Percentiles rank a stretch among this genome's conserved stretches.
Evolutionary conservation across 2,329 filamentous ascomycete genomes (phyloP).

Genomic region (Botrytis elliptica): DNA sequence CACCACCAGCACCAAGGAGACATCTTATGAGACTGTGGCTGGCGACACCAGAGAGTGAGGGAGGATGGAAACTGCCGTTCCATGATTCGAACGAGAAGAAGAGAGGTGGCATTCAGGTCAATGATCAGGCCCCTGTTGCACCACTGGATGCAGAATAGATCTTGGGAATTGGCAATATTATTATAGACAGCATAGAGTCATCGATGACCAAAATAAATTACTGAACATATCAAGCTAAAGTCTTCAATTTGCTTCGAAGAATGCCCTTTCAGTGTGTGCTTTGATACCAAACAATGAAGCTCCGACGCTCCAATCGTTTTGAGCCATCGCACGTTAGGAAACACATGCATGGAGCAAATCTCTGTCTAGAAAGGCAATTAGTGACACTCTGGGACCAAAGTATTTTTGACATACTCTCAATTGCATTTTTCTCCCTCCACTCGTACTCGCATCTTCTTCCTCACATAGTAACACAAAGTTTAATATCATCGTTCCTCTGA

Average conservation of each 20-base stretch:
- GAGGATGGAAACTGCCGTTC: slow-evolving; percentile 83
- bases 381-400: not conserved
- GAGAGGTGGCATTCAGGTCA: slow-evolving; percentile 83
- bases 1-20: slow-evolving; percentile 65
- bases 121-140: slow-evolving; percentile 72
- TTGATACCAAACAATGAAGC: not conserved
- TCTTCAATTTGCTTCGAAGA: not conserved
- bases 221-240: not conserved
- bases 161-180: not conserved
- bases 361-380: not conserved
- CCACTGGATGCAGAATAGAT: slow-evolving; percentile 73
- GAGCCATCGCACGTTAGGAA: not conserved
- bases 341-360: not conserved
- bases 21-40: slow-evolving; percentile 86
- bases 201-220: not conserved
- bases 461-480: slow-evolving; percentile 18
- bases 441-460: not conserved
- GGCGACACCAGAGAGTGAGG: slow-evolving; percentile 75
- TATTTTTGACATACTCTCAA: not conserved
- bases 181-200: slow-evolving; percentile 11
- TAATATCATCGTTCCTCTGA: not conserved
- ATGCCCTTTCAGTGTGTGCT: not conserved
- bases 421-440: not conserved
- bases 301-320: not conserved
- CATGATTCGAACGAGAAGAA: slow-evolving; percentile 81